A percentile compares a stretch with the other conserved stretches of the same genome.
Evolutionary conservation across 257 asterid genomes (phyloP).

Genomic region (Sherardia arvensis): DNA sequence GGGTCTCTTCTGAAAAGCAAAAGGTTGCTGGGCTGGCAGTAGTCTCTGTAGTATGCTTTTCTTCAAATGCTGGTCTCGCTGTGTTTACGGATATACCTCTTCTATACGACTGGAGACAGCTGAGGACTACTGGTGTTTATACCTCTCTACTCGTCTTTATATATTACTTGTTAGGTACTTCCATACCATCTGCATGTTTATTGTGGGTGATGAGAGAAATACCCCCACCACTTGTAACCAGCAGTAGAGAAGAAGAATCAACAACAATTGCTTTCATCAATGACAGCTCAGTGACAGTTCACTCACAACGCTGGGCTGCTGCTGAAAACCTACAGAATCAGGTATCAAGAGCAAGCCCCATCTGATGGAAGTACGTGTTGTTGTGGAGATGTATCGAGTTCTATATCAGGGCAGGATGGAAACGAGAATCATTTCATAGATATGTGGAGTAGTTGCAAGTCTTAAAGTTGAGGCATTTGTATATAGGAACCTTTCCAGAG

Average conservation of each 20-base stretch:
- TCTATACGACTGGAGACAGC: constrained; percentile 61
- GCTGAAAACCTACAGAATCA: constrained; percentile 60
- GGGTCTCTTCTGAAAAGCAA: constrained; percentile 69
- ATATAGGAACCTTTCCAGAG: no score
- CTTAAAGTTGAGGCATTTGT: constrained; percentile 5
- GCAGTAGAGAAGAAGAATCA: constrained; percentile 41
- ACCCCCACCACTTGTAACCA: constrained; percentile 48
- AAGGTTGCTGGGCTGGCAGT: constrained; percentile 91
- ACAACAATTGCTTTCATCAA: constrained; percentile 55
- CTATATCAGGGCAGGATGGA: neutral
- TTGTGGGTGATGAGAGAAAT: constrained; percentile 88
- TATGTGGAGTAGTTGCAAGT: constrained; percentile 17
- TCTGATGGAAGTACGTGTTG: constrained; percentile 19
- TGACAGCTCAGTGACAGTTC: constrained; percentile 41
- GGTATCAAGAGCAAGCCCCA: constrained; percentile 87
- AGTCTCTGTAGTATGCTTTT: constrained; percentile 78
- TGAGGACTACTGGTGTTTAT: constrained; percentile 23
- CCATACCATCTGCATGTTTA: constrained; percentile 75
- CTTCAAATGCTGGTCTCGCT: constrained; percentile 66
- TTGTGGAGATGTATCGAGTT: neutral
- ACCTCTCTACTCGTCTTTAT: constrained; percentile 59
- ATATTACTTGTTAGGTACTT: constrained; percentile 84
- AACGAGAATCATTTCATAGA: neutral
- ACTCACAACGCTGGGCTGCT: constrained; percentile 56
- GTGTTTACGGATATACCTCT: constrained; percentile 63